Percentiles rank a stretch among this genome's conserved stretches.
These are phyloP conservation scores for Boletus eberwhitei DNA, from an alignment of 768 basidiomycete genomes.

Conservation along the genomic window DNA sequence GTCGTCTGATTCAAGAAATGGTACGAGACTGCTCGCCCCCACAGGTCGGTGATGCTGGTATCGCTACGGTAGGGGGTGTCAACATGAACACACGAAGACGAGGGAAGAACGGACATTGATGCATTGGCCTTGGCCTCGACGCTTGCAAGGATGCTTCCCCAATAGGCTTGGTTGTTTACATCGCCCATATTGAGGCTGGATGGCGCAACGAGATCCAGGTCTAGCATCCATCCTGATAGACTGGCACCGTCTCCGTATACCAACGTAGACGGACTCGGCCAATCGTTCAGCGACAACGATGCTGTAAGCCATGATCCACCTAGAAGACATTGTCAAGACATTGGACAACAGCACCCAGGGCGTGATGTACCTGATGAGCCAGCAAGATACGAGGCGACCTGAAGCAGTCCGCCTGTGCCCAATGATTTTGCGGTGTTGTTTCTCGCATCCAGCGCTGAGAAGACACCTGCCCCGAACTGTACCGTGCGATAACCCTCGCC, in stretches of 20 bases:
- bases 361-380: constrained; percentile 55
- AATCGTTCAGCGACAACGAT: constrained; percentile 63
- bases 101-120: constrained; percentile 44
- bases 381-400: constrained; percentile 66
- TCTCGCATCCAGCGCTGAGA: constrained; percentile 58
- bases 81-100: not conserved
- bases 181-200: constrained; percentile 47
- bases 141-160: constrained; percentile 51
- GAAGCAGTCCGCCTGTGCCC: constrained; percentile 67
- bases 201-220: constrained; percentile 54
- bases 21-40: constrained; percentile 61
- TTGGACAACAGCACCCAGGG: not conserved
- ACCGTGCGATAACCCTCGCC: constrained; percentile 72
- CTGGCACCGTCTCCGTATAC: constrained; percentile 53
- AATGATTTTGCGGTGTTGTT: constrained; percentile 53
- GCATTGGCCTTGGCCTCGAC: constrained; percentile 52
- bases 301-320: constrained; percentile 69
- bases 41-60: constrained; percentile 63
- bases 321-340: constrained; percentile 14
- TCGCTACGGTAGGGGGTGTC: constrained; percentile 37
- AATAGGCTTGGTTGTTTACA: constrained; percentile 48
- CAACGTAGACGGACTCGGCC: constrained; percentile 53
- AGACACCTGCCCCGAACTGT: constrained; percentile 58
- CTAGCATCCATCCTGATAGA: constrained; percentile 54
- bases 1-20: constrained; percentile 72